Evolutionary conservation across 345 rosid genomes (phyloP).

Genomic region (Stellera chamaejasme): DNA sequence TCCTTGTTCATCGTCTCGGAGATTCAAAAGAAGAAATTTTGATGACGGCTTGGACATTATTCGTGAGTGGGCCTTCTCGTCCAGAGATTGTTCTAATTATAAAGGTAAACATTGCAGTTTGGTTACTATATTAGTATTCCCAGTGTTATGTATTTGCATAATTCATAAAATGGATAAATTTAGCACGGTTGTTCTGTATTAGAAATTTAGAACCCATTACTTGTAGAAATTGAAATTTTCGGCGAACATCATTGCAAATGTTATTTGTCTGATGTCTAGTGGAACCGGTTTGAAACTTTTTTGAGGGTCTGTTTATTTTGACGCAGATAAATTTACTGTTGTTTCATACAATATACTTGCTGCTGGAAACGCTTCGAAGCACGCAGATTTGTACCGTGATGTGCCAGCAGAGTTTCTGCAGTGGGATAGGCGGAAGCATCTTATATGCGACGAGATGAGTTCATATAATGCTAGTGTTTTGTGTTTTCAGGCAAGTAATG

Average conservation of each 20-base stretch:
- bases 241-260: no score
- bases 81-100: constrained; percentile 9
- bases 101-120: constrained; percentile 1
- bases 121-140: no score
- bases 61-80: constrained; percentile 15
- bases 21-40: background rate
- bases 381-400: constrained; percentile 45
- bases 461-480: constrained; percentile 49
- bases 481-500: constrained; percentile 65
- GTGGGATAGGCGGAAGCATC: constrained; percentile 57
- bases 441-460: constrained; percentile 50
- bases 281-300: no score
- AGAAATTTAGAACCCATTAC: no score
- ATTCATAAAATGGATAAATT: no score
- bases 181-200: no score
- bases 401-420: constrained; percentile 35
- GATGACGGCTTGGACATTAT: background rate
- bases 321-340: constrained; percentile 44
- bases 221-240: no score
- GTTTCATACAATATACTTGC: constrained; percentile 71
- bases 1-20: constrained; percentile 3
- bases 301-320: background rate
- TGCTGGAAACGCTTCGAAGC: constrained; percentile 58
- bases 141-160: no score
- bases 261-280: no score